Evolutionary conservation across 2,329 filamentous ascomycete species (phyloP), one percentile per base, ranked within the genome.

Genomic region (Neopestalotiopsis sp.): DNA sequence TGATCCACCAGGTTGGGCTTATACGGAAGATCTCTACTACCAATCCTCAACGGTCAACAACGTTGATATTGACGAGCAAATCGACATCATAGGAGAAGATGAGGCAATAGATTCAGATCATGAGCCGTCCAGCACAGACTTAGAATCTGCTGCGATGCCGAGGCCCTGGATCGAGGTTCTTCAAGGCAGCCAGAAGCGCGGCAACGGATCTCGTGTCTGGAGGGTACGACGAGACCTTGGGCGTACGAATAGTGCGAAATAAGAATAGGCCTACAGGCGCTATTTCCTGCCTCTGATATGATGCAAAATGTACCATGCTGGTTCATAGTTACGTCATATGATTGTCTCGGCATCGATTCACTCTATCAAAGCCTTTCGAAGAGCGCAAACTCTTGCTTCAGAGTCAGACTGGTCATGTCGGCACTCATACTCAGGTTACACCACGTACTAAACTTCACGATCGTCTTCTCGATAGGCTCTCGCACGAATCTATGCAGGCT

Each of bases 1-100:
- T 67, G 92, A 94, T 74, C 81, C 87, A 1, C 90, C 91, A 0
- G 89, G 84, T 3, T 94, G 91, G 91, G 89, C 90, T 1, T 92
- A 92, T 70, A 88, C 88, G 0, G 91, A 93, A 75, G 88, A 91
- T 45, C 72, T 90, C 17, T 85, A 89, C 71, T 73, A 78, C 30
- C 45, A 68, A 28, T 34, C 69, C 20, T 72, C 30, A 13, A 58
- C 4, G 4, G 32, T 40, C 77, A 76, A 71, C 20, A 69, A 52
- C 20, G 72, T 75, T 5, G 75, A 73, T 14, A 65, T 67, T 1
- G 74, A 78, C 4, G 71, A 74, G 20, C 67, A 68, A 12, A 71
- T 78, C 38, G 79, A 82, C 42, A 71, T 77, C 1, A 77, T 75
- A 30, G 78, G 79, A 4, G 81, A 80, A 20, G 80, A 79, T 3